Percentiles rank a stretch among this genome's conserved stretches.
Conservation (phyloP, 768 basidiomycete genomes). For the Amanita rimosa region DNA sequence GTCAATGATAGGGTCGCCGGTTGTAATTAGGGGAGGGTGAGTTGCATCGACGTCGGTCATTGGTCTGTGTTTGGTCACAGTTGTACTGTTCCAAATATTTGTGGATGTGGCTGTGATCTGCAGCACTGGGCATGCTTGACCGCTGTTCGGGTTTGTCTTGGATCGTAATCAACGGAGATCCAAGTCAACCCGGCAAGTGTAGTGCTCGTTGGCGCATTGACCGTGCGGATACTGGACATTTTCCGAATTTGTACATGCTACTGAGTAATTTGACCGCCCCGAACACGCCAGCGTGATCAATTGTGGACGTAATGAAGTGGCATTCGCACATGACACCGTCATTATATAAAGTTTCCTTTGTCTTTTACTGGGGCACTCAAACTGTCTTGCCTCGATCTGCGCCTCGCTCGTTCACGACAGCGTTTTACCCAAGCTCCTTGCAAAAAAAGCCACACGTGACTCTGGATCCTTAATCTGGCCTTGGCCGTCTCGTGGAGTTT, state of each 20-base stretch:
- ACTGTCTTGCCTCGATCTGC: slow-evolving; percentile 2
- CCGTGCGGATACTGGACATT: too few species aligned
- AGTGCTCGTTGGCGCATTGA: too few species aligned
- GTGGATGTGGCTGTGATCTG: slow-evolving; percentile 2
- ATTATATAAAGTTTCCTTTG: not conserved
- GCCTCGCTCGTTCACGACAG: not conserved
- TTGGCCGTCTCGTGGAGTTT: slow-evolving; percentile 4
- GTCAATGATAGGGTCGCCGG: slow-evolving; percentile 30
- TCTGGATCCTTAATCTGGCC: not conserved
- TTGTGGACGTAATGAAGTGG: not conserved
- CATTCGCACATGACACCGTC: not conserved
- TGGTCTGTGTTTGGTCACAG: slow-evolving; percentile 9
- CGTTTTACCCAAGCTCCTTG: not conserved
- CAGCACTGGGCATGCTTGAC: not conserved
- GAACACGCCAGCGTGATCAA: too few species aligned
- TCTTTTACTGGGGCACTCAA: not conserved
- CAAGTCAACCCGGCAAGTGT: too few species aligned
- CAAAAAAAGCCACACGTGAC: slow-evolving; percentile 2
- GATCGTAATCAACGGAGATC: not conserved
- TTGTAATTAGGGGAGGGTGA: slow-evolving; percentile 24
- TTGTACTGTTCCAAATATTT: not conserved
- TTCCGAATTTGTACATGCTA: not conserved
- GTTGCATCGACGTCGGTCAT: slow-evolving; percentile 46
- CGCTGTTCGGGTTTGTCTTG: not conserved
- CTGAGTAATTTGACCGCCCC: not conserved